These are phyloP conservation scores for Telfairia occidentalis DNA, from an alignment of 331 rosid species.

Conservation along the genomic window DNA sequence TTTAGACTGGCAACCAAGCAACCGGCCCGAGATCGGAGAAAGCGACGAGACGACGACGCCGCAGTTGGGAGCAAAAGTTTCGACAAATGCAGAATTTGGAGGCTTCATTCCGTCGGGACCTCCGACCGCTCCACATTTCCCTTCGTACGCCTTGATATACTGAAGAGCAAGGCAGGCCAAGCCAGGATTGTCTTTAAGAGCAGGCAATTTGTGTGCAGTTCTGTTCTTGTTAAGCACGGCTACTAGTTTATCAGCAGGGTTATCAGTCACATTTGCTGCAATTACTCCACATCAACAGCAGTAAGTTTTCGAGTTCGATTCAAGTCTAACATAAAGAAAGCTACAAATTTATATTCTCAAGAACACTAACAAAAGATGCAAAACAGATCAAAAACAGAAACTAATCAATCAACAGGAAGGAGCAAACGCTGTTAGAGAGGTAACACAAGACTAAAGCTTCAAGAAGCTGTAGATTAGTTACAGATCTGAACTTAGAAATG, in stretches of 20 bases:
- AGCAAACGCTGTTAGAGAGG: not conserved
- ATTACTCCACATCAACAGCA: slow-evolving; percentile 6
- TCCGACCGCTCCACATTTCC: slow-evolving; percentile 69
- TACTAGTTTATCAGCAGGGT: slow-evolving; percentile 85
- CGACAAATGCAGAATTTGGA: slow-evolving; percentile 52
- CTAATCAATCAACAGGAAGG: not conserved
- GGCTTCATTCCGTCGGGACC: slow-evolving; percentile 82
- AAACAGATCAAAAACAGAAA: not conserved
- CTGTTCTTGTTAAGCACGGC: slow-evolving; percentile 49
- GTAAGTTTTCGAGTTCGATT: not conserved
- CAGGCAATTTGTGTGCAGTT: slow-evolving; percentile 51
- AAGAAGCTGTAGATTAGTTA: not conserved
- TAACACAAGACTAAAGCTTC: not conserved
- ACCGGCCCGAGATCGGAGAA: slow-evolving; percentile 64
- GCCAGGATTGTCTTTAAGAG: slow-evolving; percentile 61
- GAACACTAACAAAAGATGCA: not conserved
- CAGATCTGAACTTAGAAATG: slow-evolving; percentile 4
- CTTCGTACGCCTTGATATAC: slow-evolving; percentile 73
- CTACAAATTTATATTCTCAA: not conserved
- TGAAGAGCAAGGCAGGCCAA: slow-evolving; percentile 83
- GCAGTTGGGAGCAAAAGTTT: slow-evolving; percentile 71
- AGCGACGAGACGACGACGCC: slow-evolving; percentile 57
- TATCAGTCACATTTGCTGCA: slow-evolving; percentile 66
- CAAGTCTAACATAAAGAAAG: not conserved
- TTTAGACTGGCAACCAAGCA: slow-evolving; percentile 71